Conservation (phyloP, 768 basidiomycete genomes). For the Suillus occidentalis region DNA sequence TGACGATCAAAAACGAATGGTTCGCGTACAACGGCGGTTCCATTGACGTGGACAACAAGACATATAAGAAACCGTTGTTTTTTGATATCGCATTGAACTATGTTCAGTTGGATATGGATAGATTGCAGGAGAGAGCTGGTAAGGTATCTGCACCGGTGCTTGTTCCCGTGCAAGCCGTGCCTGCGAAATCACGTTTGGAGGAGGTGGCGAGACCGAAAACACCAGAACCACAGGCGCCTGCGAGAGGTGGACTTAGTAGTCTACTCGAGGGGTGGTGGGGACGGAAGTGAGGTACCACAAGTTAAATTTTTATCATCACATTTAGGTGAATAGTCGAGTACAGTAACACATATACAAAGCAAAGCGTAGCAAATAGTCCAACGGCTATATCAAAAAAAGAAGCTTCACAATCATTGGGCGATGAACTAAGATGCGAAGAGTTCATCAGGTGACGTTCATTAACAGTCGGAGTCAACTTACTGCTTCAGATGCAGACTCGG, state of each 20-base stretch:
- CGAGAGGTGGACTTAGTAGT: constrained; percentile 58
- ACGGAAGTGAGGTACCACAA: not conserved
- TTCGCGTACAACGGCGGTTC: constrained; percentile 75
- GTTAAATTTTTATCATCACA: not conserved
- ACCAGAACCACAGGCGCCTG: constrained; percentile 46
- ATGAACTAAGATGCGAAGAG: constrained; percentile 22
- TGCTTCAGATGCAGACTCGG: constrained; percentile 53
- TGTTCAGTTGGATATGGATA: constrained; percentile 81
- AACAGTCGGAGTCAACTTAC: constrained; percentile 37
- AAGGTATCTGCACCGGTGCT: constrained; percentile 38
- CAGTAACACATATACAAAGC: not conserved
- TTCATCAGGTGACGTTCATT: not conserved
- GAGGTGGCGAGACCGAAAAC: constrained; percentile 47
- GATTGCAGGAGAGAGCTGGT: constrained; percentile 69
- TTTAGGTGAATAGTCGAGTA: not conserved
- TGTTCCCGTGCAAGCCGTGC: constrained; percentile 22
- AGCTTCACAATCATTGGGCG: constrained; percentile 16
- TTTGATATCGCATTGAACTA: constrained; percentile 96
- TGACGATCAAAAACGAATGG: constrained; percentile 71
- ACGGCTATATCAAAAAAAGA: constrained; percentile 9
- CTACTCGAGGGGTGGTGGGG: constrained; percentile 83
- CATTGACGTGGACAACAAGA: constrained; percentile 41
- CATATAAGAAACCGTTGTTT: constrained; percentile 82
- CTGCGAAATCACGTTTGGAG: constrained; percentile 55
- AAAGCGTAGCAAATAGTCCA: constrained; percentile 15